Evolutionary conservation across 345 rosid species (phyloP), one percentile per base, ranked within the genome.

Genomic region (Mangifera indica): DNA sequence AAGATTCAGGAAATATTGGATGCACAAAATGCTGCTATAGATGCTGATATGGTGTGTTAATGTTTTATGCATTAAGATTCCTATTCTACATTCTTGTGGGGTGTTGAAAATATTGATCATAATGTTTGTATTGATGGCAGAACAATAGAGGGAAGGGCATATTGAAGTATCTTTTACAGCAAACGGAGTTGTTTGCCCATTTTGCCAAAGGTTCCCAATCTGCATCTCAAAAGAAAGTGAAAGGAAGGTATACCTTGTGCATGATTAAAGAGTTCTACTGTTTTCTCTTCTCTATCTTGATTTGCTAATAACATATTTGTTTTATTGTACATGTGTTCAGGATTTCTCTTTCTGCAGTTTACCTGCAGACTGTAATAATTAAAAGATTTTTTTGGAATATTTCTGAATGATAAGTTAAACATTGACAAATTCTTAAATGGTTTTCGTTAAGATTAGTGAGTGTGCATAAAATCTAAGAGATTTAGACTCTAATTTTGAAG

Each of bases 131-230:
- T 63, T 61, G 29, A 74, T 83, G 61, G 13, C 83, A 95, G 99
- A 95, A 93, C 70, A 95, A 91, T 17, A 81, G 65, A 78, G 98
- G 98, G 26, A 88, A 92, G 79, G 99, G 99, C 49, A 84, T 98
- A 64, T 66, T 95, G 83, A 92, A 95, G 82, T 92, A 88, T 76
- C 91, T 95, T 71, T 80, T 95, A 74, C 96, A 95, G 86, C 99
- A 92, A 72, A 95, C 99, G 0, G 99, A 95, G 91, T 78, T 95
- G 72, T 92, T 95, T 86, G 94, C 98, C 66, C 98, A 95, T 72
- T 95, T 92, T 88, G 96, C 98, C 12, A 95, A 95, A 86, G 88
- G 87, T 25, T 95, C 86, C 72, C 88, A 82, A 22, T 88, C 98
- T 17, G 64, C 97, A 68, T 73, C 92, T 0, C 91, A 83, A 77